These are phyloP conservation scores for Rhodotorula sp. DNA, from an alignment of 1,284 basidiomycete species.

Conservation along the genomic window DNA sequence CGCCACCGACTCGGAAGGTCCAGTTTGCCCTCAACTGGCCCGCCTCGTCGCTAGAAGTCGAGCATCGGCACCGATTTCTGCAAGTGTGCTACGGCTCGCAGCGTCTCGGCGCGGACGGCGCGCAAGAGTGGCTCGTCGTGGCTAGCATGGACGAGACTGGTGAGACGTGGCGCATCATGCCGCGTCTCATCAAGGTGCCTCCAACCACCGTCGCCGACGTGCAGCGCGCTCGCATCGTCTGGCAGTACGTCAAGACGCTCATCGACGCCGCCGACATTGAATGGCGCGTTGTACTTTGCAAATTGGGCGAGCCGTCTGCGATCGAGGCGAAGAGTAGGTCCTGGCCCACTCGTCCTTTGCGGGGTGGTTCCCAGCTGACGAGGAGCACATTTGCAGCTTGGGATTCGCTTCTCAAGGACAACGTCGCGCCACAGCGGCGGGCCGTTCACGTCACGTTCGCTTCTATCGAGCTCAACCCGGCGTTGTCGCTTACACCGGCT, in stretches of 20 bases:
- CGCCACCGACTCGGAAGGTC: neutral
- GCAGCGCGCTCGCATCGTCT: slow-evolving; percentile 57
- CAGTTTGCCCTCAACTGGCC: slow-evolving; percentile 54
- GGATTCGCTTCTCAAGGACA: slow-evolving; percentile 6
- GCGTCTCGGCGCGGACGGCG: neutral
- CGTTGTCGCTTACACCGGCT: slow-evolving; percentile 5
- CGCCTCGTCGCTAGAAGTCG: slow-evolving; percentile 62
- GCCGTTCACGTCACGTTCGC: slow-evolving; percentile 39
- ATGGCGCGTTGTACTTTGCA: slow-evolving; percentile 72
- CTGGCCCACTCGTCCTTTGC: neutral
- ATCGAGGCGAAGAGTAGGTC: slow-evolving; percentile 67
- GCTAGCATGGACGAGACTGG: slow-evolving; percentile 71
- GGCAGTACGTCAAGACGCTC: slow-evolving; percentile 65
- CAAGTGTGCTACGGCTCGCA: slow-evolving; percentile 66
- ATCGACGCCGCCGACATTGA: slow-evolving; percentile 67
- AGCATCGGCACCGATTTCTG: slow-evolving; percentile 68
- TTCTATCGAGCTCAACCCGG: slow-evolving; percentile 21
- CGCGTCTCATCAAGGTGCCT: slow-evolving; percentile 47
- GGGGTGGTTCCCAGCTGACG: neutral
- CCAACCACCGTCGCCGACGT: slow-evolving; percentile 55
- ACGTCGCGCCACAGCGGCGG: slow-evolving; percentile 6
- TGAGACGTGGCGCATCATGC: slow-evolving; percentile 58
- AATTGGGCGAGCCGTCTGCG: slow-evolving; percentile 62
- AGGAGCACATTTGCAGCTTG: neutral
- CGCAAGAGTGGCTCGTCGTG: slow-evolving; percentile 43